Evolutionary conservation across 345 rosid genomes (phyloP).

Genomic region (Pseudoturritis turrita): DNA sequence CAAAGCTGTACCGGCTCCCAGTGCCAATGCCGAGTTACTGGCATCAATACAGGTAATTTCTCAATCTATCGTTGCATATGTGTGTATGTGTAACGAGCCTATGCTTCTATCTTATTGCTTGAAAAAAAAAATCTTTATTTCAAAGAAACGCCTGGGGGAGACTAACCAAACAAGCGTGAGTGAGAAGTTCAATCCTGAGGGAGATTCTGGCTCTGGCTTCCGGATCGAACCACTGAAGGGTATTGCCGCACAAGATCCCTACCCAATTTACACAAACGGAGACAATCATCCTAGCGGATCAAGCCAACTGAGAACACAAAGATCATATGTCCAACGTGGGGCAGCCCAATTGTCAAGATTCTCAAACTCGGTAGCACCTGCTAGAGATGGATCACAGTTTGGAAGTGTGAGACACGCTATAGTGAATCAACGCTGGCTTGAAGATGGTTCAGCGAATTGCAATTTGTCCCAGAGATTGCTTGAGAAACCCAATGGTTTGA

Average conservation of each 20-base stretch:
- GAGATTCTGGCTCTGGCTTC: slow-evolving; percentile 46
- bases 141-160: slow-evolving; percentile 51
- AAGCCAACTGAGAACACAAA: slow-evolving; percentile 40
- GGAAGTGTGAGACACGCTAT: slow-evolving; percentile 40
- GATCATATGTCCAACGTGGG: slow-evolving; percentile 42
- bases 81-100: background rate
- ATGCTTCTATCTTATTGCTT: slow-evolving; percentile 16
- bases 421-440: slow-evolving; percentile 40
- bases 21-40: slow-evolving; percentile 48
- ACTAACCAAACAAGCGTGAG: slow-evolving; percentile 38
- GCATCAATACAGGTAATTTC: slow-evolving; percentile 44
- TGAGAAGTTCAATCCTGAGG: slow-evolving; percentile 40
- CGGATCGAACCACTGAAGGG: slow-evolving; percentile 43
- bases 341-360: slow-evolving; percentile 61
- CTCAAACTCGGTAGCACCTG: slow-evolving; percentile 68
- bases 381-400: slow-evolving; percentile 54
- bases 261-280: slow-evolving; percentile 31
- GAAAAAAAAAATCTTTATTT: background rate
- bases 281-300: slow-evolving; percentile 24
- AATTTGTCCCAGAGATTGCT: slow-evolving; percentile 50
- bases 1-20: slow-evolving; percentile 51
- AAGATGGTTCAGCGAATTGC: slow-evolving; percentile 36
- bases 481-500: slow-evolving; percentile 34
- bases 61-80: background rate
- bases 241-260: slow-evolving; percentile 14